Base-by-base conservation (phyloP, 2,329 filamentous ascomycete species). In the Neofusicoccum ribis region DNA sequence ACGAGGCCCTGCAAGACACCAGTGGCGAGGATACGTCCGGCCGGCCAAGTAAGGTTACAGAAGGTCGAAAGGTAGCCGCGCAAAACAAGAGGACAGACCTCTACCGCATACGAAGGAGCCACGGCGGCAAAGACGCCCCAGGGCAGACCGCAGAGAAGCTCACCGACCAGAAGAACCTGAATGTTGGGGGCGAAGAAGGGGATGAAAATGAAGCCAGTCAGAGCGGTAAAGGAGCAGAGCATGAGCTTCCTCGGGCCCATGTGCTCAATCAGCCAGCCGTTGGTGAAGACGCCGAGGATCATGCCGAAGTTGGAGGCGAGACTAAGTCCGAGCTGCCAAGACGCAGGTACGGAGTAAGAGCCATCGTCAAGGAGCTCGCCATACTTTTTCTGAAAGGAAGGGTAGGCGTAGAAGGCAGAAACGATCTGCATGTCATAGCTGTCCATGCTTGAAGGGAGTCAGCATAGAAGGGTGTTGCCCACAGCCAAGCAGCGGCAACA, bases 381-480 rank as follows among this genome's bases (percentile, higher is more conserved):
- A 65, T 79, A 82, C 65, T 78, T 77, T 62, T 70, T 70, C 51
- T 81, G 80, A 75, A 82, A 83, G 56, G 76, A 72, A 2, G 79
- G 77, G 54, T 77, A 79, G 7, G 72, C 79, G 65, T 86, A 93
- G 71, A 93, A 90, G 76, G 92, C 92, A 77, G 89, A 91, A 73
- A 94, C 88, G 67, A 96, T 81, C 69, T 86, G 88, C 67, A 94
- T 83, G 74, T 96, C 91, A 78, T 93, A 95, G 9, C 91, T 92
- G 76, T 96, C 92, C 93, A 96, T 97, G 71, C 88, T 88, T 74
- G 96, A 94, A 74, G 90, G 12, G 9, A 15, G 50, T 52, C n/a
- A 52, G 23, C 20, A 31, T 14, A 2, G 8, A 17, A 9, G 43
- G 14, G 23, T 27, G 5, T 31, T 31, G 27, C 5, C 27, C 27